These are phyloP conservation scores for Knoxia roxburghii DNA, from an alignment of 257 asterid species.

Conservation along the genomic window DNA sequence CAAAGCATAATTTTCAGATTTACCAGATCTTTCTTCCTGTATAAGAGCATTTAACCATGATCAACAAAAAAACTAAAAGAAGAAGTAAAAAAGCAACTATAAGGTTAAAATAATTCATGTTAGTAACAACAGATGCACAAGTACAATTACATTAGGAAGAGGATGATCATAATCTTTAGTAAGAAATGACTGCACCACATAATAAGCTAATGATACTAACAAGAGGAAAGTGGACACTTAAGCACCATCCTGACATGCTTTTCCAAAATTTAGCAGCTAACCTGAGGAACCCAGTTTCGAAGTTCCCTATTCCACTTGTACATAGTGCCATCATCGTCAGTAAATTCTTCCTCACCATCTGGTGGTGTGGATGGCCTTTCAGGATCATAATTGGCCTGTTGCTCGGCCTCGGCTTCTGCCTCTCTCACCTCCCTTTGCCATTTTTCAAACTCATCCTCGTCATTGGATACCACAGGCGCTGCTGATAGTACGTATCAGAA, in stretches of 20 bases:
- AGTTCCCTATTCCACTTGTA: conserved; percentile 87
- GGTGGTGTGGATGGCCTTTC: conserved; percentile 93
- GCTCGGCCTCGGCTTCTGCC: conserved; percentile 58
- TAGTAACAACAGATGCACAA: not conserved
- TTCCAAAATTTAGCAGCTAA: conserved; percentile 25
- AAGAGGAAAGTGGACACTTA: conserved; percentile 1
- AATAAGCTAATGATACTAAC: not conserved
- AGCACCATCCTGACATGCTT: conserved; percentile 7
- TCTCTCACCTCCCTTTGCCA: conserved; percentile 80
- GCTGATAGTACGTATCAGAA: conserved; percentile 11
- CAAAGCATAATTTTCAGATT: conserved; percentile 37
- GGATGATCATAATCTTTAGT: not conserved
- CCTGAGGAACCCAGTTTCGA: conserved; percentile 96
- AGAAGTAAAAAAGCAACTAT: not conserved
- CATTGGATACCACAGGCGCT: conserved; percentile 46
- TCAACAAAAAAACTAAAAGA: not conserved
- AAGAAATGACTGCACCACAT: not conserved
- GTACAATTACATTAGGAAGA: not conserved
- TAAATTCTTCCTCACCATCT: conserved; percentile 89
- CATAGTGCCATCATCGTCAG: conserved; percentile 91
- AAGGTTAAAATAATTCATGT: not conserved
- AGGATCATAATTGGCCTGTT: conserved; percentile 37
- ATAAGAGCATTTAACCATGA: not conserved
- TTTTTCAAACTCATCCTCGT: conserved; percentile 84
- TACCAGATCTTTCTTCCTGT: conserved; percentile 46